These are phyloP conservation scores for Buxus sempervirens DNA, from an alignment of 164 flowering plant genomes.

Conservation along the genomic window DNA sequence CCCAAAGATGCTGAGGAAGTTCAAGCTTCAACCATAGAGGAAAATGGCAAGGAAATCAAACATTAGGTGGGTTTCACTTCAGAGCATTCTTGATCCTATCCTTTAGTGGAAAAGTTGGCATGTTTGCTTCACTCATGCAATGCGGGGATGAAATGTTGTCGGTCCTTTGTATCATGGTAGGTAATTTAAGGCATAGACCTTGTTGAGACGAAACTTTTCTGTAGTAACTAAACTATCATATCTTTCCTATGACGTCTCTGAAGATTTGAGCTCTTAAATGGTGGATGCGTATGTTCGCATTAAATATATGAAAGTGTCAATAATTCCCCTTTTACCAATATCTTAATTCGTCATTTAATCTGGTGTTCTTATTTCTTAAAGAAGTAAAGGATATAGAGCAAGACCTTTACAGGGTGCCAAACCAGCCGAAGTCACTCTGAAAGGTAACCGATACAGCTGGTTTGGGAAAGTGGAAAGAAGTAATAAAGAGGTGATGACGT, in stretches of 20 bases:
- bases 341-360: no score
- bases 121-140: background rate
- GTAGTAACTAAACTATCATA: no score
- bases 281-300: no score
- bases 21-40: constrained; percentile 21
- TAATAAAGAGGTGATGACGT: background rate
- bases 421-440: background rate
- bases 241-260: background rate
- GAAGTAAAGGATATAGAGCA: no score
- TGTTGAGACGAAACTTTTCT: background rate
- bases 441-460: background rate
- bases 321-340: no score
- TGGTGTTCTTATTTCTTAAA: no score
- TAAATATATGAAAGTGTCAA: no score
- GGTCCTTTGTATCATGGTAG: background rate
- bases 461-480: background rate
- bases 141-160: background rate
- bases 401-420: background rate
- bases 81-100: background rate
- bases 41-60: constrained; percentile 27
- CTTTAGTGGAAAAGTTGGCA: background rate
- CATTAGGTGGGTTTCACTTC: constrained; percentile 9
- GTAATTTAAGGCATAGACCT: background rate
- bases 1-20: constrained; percentile 18
- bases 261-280: background rate